Evolutionary conservation across 2,329 filamentous ascomycete species (phyloP).

Genomic region (Phialophora tarda): DNA sequence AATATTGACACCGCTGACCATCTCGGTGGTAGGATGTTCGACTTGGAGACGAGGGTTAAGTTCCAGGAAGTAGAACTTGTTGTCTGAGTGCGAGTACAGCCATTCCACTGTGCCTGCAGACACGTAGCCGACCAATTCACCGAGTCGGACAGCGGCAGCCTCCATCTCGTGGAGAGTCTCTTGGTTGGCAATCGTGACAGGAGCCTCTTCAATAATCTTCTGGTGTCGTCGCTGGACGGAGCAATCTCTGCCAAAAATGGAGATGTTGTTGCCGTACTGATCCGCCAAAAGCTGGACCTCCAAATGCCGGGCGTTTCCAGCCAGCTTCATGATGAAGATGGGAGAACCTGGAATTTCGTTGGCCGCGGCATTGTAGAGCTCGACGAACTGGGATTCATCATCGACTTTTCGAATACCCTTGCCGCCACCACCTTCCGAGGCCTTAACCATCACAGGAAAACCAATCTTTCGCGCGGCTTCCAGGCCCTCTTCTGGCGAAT

Average conservation of each 20-base stretch:
- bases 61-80: constrained; percentile 99
- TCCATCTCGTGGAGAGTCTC: constrained; percentile 96
- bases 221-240: constrained; percentile 98
- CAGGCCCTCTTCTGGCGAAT: constrained; percentile 87
- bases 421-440: constrained; percentile 98
- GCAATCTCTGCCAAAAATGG: constrained; percentile 96
- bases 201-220: constrained; percentile 99
- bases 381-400: constrained; percentile 80
- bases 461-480: constrained; percentile 86
- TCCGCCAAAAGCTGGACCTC: constrained; percentile 97
- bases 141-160: constrained; percentile 90
- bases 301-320: constrained; percentile 92
- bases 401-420: constrained; percentile 98
- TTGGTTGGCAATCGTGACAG: constrained; percentile 91
- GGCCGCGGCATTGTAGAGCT: constrained; percentile 91
- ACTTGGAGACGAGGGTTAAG: constrained; percentile 98
- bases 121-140: constrained; percentile 94
- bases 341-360: constrained; percentile 98
- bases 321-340: constrained; percentile 99
- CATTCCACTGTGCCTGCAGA: constrained; percentile 99
- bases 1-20: constrained; percentile 97
- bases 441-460: constrained; percentile 99
- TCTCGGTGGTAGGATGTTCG: constrained; percentile 98
- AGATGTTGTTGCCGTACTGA: constrained; percentile 99
- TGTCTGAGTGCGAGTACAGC: constrained; percentile 94